phyloP scores from a whole-genome alignment of 2,329 filamentous ascomycete genomes.

The Aspergillus uvarum region DNA sequence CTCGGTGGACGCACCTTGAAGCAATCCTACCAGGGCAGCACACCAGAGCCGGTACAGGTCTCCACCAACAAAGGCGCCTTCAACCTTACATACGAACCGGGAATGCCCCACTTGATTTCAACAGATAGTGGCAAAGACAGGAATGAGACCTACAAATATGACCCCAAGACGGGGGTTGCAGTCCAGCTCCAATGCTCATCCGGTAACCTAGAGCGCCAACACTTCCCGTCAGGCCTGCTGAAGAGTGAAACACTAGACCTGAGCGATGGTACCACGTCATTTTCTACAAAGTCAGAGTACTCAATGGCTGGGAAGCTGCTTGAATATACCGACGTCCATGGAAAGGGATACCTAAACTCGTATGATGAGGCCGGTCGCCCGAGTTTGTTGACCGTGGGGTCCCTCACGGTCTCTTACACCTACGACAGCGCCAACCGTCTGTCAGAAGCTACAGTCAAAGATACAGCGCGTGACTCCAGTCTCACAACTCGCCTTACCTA shows the following conservation, averaged over 20 bases:
- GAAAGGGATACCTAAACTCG: not conserved
- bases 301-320: conserved; percentile 12
- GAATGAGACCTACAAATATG: no score
- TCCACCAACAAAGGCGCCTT: no score
- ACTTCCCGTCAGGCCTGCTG: not conserved
- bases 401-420: not conserved
- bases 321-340: conserved; percentile 3
- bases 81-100: no score
- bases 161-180: no score
- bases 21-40: not conserved
- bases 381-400: no score
- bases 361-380: not conserved
- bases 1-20: not conserved
- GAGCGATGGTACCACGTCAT: not conserved
- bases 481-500: not conserved
- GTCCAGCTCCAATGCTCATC: no score
- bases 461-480: not conserved
- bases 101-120: no score
- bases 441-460: not conserved
- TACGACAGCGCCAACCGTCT: conserved; percentile 1
- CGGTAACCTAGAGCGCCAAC: no score
- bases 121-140: no score
- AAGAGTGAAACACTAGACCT: no score
- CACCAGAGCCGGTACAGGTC: not conserved
- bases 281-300: not conserved